Evolutionary conservation across 208 protist genomes (phyloP).

Genomic region (Trypanosoma conorhini): DNA sequence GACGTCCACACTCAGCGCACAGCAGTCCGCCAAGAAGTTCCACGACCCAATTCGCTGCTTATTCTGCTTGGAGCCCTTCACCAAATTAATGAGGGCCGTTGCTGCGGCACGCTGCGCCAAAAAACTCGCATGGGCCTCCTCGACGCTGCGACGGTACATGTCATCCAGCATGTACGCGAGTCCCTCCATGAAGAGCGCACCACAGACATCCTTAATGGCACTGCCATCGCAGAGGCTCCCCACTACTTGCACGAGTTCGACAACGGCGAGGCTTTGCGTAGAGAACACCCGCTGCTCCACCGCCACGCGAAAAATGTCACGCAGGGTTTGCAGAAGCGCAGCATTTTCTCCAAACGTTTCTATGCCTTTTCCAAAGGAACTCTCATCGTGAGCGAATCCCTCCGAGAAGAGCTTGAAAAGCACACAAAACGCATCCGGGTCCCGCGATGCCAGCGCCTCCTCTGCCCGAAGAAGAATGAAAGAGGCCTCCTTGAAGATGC

Average conservation of each 20-base stretch:
- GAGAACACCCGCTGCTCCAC: constrained; percentile 61
- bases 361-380: constrained; percentile 72
- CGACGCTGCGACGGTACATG: constrained; percentile 45
- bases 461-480: constrained; percentile 82
- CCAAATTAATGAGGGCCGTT: constrained; percentile 89
- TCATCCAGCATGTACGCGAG: constrained; percentile 62
- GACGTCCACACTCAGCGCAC: constrained; percentile 72
- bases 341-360: constrained; percentile 58
- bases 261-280: constrained; percentile 61
- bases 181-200: constrained; percentile 67
- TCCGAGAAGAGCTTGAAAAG: constrained; percentile 85
- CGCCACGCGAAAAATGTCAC: constrained; percentile 62
- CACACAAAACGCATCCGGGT: constrained; percentile 72
- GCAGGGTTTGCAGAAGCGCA: constrained; percentile 68
- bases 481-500: constrained; percentile 77
- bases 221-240: constrained; percentile 80
- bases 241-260: constrained; percentile 82
- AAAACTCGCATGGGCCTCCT: constrained; percentile 56
- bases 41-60: constrained; percentile 77
- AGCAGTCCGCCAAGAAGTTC: constrained; percentile 74
- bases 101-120: constrained; percentile 68
- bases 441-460: constrained; percentile 72
- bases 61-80: constrained; percentile 89
- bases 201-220: constrained; percentile 79
- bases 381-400: constrained; percentile 73